Base-by-base conservation (phyloP, 257 asterid genomes). In the Agastache rugosa region DNA sequence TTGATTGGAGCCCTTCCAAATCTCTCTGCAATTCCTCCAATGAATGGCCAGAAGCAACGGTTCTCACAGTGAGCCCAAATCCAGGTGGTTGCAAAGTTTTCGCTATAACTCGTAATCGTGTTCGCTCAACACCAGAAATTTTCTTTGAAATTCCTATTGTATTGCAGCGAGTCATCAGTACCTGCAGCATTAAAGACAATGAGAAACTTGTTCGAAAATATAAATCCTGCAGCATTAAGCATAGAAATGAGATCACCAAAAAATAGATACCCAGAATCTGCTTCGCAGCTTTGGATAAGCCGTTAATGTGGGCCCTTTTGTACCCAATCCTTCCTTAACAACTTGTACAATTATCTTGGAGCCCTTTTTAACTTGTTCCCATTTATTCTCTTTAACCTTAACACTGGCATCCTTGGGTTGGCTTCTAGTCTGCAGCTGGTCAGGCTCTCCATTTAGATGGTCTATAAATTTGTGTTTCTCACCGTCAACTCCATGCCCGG, bases 301-400 rank as follows among this genome's bases (percentile, higher is more conserved):
- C 67, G 98, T 92, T 83, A 95, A 72, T 17, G 93, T 85, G 74
- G 98, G 99, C 70, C 96, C 96, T 84, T 95, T 95, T 16, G 96
- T 85, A 53, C 99, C 99, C 83, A 95, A 75, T 76, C 96, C 97
- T 89, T 95, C 99, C 83, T 95, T 92, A 69, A 90, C 85, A 87
- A 95, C 98, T 83, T 95, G 99, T 41, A 89, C 98, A 81, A 95
- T 83, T 80, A 95, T 89, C 81, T 86, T 92, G 56, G 97, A 89
- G 82, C 98, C 97, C 80, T 82, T 86, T 37, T 73, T 87, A 71
- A 95, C 93, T 31, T 85, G 80, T 56, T 77, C 77, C 97, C 94
- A 90, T 79, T 84, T 89, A 68, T 79, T 85, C 81, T 81, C 82
- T 81, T 77, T 53, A 83, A 59, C 59, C 71, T 73, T 74, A 77